Evolutionary conservation across 2,329 filamentous ascomycete species (phyloP), one percentile per base, ranked within the genome.

Genomic region (Volutella citrinella): DNA sequence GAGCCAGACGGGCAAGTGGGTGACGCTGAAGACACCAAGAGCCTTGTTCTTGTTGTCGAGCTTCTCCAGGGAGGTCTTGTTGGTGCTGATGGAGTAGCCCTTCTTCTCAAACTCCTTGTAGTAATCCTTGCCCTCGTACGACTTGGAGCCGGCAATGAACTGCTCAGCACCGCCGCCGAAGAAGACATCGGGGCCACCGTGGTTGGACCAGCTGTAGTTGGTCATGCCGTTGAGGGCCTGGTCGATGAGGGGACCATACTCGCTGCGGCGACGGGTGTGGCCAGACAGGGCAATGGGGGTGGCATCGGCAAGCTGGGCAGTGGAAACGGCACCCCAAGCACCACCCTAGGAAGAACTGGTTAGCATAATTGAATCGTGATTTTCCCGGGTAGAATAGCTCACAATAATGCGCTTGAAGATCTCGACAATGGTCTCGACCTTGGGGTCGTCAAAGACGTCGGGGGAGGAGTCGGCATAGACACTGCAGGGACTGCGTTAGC

Each of bases 81-180:
- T 90, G 47, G 78, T 65, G 41, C 80, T 78, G 45, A 93, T 62
- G 24, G 74, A 72, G 66, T 93, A 94, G 19, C 80, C 82, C 52
- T 78, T 78, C 32, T 86, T 78, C 25, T 76, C 68, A 52, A 91
- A 93, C 52, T 82, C 70, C 45, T 79, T 80, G 65, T 90, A 93
- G 72, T 90, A 93, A 60, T 91, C 78, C 57, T 82, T 80, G 55
- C 79, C 77, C 53, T 77, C 59, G 65, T 81, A 87, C 1, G 83
- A 85, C 27, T 65, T 69, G 7, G 73, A 69, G 12, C 78, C 78
- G 5, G 81, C 66, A 28, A 81, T 73, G 68, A 93, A 93, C 52
- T 90, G 80, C 66, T 93, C 87, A 3, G 85, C 87, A 50, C 87
- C 87, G 37, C 82, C 86, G 23, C 87, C 87, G 40, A 93, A 87